Conservation (phyloP, 2,329 filamentous ascomycete genomes). For the Cryphonectria parasitica region DNA sequence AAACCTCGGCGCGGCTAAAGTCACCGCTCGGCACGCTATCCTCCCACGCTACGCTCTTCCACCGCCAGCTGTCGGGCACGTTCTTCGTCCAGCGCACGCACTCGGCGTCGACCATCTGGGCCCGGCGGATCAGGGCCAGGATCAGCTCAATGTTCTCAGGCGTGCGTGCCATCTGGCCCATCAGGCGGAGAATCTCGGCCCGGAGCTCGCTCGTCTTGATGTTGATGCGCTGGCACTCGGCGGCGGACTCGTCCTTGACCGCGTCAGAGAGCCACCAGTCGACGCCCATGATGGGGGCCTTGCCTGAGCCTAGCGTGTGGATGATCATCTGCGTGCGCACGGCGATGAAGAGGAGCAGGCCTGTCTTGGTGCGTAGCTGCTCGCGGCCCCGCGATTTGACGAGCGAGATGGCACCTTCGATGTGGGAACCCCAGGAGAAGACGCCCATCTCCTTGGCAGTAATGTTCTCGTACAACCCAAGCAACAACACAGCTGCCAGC, state of each 20-base stretch:
- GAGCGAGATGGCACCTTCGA: slow-evolving; percentile 66
- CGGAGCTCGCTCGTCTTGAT: slow-evolving; percentile 61
- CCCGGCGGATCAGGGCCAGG: slow-evolving; percentile 54
- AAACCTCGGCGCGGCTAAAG: slow-evolving; percentile 58
- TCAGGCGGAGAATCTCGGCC: slow-evolving; percentile 54
- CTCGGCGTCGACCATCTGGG: slow-evolving; percentile 57
- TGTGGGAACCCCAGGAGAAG: slow-evolving; percentile 65
- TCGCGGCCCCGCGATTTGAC: slow-evolving; percentile 61
- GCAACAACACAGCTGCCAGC: slow-evolving; percentile 60
- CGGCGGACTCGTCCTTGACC: slow-evolving; percentile 52
- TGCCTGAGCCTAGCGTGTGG: slow-evolving; percentile 58
- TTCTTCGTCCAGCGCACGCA: slow-evolving; percentile 54
- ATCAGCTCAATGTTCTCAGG: slow-evolving; percentile 56
- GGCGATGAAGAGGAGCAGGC: slow-evolving; percentile 60
- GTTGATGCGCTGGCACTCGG: slow-evolving; percentile 54
- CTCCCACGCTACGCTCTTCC: slow-evolving; percentile 60
- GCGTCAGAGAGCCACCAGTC: slow-evolving; percentile 64
- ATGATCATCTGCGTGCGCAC: slow-evolving; percentile 67
- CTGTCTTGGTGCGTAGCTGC: slow-evolving; percentile 57
- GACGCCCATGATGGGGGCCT: slow-evolving; percentile 54
- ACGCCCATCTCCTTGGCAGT: slow-evolving; percentile 57
- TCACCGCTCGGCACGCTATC: slow-evolving; percentile 56
- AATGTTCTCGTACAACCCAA: slow-evolving; percentile 66
- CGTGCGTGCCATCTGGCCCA: slow-evolving; percentile 50
- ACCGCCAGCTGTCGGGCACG: slow-evolving; percentile 55